These are phyloP conservation scores for Nakaseomyces bracarensis DNA, from an alignment of 1,139 yeast genomes.

Conservation along the genomic window DNA sequence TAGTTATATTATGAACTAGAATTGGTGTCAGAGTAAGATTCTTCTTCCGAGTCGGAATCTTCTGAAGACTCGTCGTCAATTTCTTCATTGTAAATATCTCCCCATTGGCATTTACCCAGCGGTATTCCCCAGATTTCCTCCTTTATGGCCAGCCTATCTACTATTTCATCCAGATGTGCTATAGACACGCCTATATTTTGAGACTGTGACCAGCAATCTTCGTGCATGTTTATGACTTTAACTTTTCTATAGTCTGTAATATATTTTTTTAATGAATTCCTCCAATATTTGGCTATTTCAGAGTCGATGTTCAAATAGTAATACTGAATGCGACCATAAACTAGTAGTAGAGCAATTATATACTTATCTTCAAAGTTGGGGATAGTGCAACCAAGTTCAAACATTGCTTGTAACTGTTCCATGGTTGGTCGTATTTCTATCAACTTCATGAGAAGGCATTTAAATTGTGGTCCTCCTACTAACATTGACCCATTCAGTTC, in stretches of 20 bases:
- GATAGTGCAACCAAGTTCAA: conserved; percentile 9
- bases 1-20: too few relatives aligned
- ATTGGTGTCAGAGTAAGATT: conserved; percentile 3
- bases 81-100: conserved; percentile 12
- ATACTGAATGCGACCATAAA: conserved; percentile 28
- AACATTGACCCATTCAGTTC: conserved; percentile 14
- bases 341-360: conserved; percentile 24
- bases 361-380: conserved; percentile 25
- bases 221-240: conserved; percentile 20
- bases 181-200: conserved; percentile 16
- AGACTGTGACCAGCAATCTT: conserved; percentile 28
- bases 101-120: conserved; percentile 29
- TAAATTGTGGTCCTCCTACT: conserved; percentile 30
- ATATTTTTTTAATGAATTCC: conserved; percentile 15
- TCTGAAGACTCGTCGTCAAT: conserved; percentile 11
- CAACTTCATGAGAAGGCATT: conserved; percentile 29
- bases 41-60: conserved; percentile 11
- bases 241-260: conserved; percentile 27
- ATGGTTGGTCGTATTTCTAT: conserved; percentile 28
- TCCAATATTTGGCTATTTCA: conserved; percentile 11
- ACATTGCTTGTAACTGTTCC: conserved; percentile 21
- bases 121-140: conserved; percentile 32
- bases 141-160: conserved; percentile 24
- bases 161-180: conserved; percentile 28
- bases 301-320: conserved; percentile 17